Conservation (phyloP, 2,329 filamentous ascomycete genomes). For the Aspergillus sp. region DNA sequence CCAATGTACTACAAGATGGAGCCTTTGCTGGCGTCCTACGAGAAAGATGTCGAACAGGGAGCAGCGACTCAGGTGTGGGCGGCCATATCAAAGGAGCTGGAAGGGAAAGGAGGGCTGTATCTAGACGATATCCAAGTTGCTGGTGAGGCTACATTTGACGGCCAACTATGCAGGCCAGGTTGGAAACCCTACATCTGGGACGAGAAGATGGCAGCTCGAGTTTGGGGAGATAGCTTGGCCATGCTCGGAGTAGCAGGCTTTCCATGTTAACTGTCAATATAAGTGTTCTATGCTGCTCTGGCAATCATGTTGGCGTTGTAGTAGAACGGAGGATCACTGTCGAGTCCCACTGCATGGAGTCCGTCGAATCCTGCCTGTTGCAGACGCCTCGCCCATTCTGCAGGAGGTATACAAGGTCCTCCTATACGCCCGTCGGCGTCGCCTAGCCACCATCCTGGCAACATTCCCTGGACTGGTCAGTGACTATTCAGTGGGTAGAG, state of each 20-base stretch:
- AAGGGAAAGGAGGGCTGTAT: slow-evolving; percentile 35
- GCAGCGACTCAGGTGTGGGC: slow-evolving; percentile 42
- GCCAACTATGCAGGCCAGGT: neutral
- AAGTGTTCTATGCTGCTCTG: neutral
- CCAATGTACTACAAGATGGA: neutral
- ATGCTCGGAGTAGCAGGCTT: neutral
- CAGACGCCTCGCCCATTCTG: neutral
- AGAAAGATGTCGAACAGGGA: slow-evolving; percentile 38
- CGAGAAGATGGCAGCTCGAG: neutral
- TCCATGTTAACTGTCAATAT: neutral
- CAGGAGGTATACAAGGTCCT: neutral
- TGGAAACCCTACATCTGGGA: neutral
- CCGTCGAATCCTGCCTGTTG: neutral
- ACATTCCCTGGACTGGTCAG: neutral
- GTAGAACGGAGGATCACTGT: neutral
- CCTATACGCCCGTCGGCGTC: neutral
- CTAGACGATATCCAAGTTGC: slow-evolving; percentile 13
- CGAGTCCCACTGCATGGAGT: neutral
- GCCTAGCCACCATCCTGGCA: neutral
- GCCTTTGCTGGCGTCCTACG: neutral
- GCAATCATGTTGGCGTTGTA: neutral
- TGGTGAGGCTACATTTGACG: neutral
- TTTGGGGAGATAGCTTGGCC: neutral
- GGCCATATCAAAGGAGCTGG: slow-evolving; percentile 33
- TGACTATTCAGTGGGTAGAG: neutral